Evolutionary conservation across 2,329 filamentous ascomycete genomes (phyloP), one percentile per base, ranked within the genome.

Genomic region (Exophiala aquamarina): DNA sequence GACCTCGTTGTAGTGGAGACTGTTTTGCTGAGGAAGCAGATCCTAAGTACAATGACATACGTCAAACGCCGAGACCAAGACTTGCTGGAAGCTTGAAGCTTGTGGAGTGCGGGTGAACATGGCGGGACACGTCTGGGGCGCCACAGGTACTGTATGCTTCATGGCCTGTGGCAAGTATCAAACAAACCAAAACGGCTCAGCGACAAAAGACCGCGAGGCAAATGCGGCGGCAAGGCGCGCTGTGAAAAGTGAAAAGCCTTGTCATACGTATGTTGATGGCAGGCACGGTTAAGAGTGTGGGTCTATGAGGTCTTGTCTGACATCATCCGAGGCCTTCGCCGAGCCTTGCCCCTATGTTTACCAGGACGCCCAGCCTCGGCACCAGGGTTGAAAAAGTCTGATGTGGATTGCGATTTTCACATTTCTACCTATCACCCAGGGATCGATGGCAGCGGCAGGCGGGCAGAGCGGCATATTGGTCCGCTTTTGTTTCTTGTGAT

Each of bases 221-320:
- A 31, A 9, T 31, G 28, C n/a, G n/a, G 28, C 9, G 9, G 28
- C 9, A 9, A 37, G 8, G 10, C 4, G 19, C 18, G 35, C 8
- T 37, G 10, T 37, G 17, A 7, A 37, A 19, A 37, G 8, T 19
- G 35, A 26, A 13, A 37, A 37, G 35, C 35, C 35, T 37, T 37
- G 35, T 5, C 35, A 15, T 37, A 37, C 35, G 35, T 37, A 37
- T n/a, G 4, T 37, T n/a, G 18, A 37, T 15, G 5, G 14, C n/a
- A 14, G 8, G 32, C n/a, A 34, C 5, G n/a, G 35, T n/a, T 15
- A n/a, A 18, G 4, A 37, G 10, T 8, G 32, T 37, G 35, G 35
- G 18, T 8, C 35, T 19, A 18, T 13, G 8, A 18, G 19, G 35
- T n/a, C 35, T 37, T 37, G 35, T 37, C 35, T 13, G 15, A 37